A percentile compares a stretch with the other conserved stretches of the same genome.
These are phyloP conservation scores for Fomitopsis serialis DNA, from an alignment of 768 basidiomycete species.

Conservation along the genomic window DNA sequence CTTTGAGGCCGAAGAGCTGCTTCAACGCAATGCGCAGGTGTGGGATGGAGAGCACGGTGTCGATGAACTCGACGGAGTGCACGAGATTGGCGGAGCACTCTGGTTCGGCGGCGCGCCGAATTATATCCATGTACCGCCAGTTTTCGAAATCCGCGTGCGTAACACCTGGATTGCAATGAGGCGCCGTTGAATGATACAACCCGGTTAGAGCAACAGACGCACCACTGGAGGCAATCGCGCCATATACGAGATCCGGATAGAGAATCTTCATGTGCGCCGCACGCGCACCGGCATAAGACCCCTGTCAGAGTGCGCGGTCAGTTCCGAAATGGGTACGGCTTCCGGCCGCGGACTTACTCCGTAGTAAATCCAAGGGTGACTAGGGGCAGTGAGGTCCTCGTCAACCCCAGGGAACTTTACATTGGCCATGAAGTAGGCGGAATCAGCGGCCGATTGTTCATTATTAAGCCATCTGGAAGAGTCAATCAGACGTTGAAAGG, in stretches of 20 bases:
- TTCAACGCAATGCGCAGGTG: conserved; percentile 53
- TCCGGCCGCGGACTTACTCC: conserved; percentile 48
- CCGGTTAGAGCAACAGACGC: conserved; percentile 1
- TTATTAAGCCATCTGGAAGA: conserved; percentile 77
- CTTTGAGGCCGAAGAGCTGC: conserved; percentile 67
- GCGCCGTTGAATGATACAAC: not conserved
- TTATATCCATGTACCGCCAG: conserved; percentile 88
- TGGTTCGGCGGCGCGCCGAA: conserved; percentile 61
- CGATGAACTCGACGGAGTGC: conserved; percentile 53
- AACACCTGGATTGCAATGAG: conserved; percentile 44
- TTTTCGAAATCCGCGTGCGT: conserved; percentile 79
- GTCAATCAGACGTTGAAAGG: not conserved
- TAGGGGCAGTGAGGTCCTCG: conserved; percentile 65
- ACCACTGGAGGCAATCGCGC: conserved; percentile 87
- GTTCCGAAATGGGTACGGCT: not conserved
- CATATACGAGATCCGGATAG: conserved; percentile 85
- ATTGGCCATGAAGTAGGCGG: conserved; percentile 84
- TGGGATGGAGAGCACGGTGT: conserved; percentile 45
- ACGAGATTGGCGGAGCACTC: conserved; percentile 55
- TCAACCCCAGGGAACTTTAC: conserved; percentile 69
- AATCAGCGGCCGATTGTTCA: conserved; percentile 84
- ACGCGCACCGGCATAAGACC: conserved; percentile 90
- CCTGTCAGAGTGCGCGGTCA: conserved; percentile 32
- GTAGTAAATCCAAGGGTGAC: conserved; percentile 88
- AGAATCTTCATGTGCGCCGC: conserved; percentile 87